Base-by-base conservation (phyloP, 2,329 filamentous ascomycete species). In the Xylogone sp. region DNA sequence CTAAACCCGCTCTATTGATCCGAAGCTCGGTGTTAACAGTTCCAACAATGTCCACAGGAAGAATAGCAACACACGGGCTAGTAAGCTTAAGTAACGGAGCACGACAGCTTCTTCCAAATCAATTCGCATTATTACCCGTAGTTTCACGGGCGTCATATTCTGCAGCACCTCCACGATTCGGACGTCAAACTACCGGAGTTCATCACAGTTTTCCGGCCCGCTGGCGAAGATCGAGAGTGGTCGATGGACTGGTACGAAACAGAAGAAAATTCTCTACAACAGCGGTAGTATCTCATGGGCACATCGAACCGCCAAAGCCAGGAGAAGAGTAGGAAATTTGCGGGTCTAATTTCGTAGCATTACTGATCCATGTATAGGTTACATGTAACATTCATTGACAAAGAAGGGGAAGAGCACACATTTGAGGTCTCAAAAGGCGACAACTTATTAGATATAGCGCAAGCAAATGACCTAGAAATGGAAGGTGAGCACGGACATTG, bases 381-480 rank as follows among this genome's bases (percentile, higher is more conserved):
- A 52, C 87, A 88, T 65, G 81, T 99, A 21, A 96, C 92, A 0
- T 97, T 97, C 68, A 81, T 97, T 60, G 92, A 97, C 70, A 97
- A 97, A 71, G 91, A 97, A 19, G 86, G 86, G 47, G 75, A 82
- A 24, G 78, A 84, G 59, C 79, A 89, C 68, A 89, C 86, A 54
- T 83, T 97, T 63, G 84, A 87, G 53, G 93, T 97, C 8, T 77
- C 83, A 13, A 84, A 88, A 62, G 94, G 94, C 46, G 91, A 96
- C 71, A 99, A 99, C 69, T 76, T 99, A 49, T 79, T 99, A 50
- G 93, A 97, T 65, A 93, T 99, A 65, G 94, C 93, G 20, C 93
- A 97, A 69, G 90, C 88, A 44, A 83, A 97, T 70, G 93, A 97
- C 65, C 76, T 99, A 42, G 94, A 99, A 70, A 97, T 99, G 93